phyloP scores from a whole-genome alignment of 108 stramenopile genomes.

The Nitzschia inconspicua region DNA sequence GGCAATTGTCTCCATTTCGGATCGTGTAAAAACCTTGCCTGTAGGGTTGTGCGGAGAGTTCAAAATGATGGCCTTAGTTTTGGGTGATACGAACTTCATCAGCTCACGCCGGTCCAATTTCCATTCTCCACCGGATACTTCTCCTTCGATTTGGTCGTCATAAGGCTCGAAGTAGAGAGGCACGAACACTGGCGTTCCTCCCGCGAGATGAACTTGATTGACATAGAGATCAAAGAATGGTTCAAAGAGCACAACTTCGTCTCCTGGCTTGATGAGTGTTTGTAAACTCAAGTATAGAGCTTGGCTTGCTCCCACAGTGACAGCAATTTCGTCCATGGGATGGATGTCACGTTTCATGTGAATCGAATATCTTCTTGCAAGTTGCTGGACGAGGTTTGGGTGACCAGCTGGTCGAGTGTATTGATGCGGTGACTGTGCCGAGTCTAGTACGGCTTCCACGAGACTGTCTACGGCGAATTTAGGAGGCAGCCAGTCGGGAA shows the following conservation, averaged over 20 bases:
- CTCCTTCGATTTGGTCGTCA: constrained; percentile 16
- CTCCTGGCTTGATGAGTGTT: constrained; percentile 83
- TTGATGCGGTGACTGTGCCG: constrained; percentile 78
- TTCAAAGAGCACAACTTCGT: constrained; percentile 95
- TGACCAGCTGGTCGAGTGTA: constrained; percentile 96
- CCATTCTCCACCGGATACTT: constrained; percentile 79
- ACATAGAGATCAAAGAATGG: constrained; percentile 97
- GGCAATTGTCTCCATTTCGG: constrained; percentile 90
- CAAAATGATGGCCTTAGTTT: constrained; percentile 87
- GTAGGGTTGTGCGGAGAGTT: constrained; percentile 99
- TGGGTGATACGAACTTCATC: constrained; percentile 65
- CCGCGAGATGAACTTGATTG: constrained; percentile 83
- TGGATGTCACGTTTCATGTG: constrained; percentile 82
- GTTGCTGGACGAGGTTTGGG: constrained; percentile 80
- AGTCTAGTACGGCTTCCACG: constrained; percentile 64
- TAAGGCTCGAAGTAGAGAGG: constrained; percentile 73
- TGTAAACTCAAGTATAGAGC: constrained; percentile 86
- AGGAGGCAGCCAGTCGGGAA: constrained; percentile 85
- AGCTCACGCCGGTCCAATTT: constrained; percentile 68
- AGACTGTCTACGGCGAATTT: constrained; percentile 72
- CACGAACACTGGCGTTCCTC: constrained; percentile 76
- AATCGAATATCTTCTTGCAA: constrained; percentile 85
- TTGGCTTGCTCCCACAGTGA: constrained; percentile 94
- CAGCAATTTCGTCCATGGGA: constrained; percentile 84
- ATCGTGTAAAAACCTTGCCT: constrained; percentile 90